These are phyloP conservation scores for Cercospora citrullina DNA, from an alignment of 2,329 filamentous ascomycete genomes.

Conservation along the genomic window DNA sequence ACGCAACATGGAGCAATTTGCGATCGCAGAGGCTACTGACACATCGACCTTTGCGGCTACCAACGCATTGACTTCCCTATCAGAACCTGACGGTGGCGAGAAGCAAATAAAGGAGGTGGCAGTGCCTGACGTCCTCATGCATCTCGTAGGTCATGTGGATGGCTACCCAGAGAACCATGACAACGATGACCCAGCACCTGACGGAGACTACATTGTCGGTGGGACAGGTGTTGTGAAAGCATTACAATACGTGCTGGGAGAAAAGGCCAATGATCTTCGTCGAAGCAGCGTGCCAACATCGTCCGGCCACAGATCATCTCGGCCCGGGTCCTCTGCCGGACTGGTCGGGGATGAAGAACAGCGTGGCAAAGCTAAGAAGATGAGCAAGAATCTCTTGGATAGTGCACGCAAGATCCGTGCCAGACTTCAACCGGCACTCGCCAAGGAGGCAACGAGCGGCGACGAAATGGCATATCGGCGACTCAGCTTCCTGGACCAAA, in stretches of 20 bases:
- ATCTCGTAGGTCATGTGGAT: slow-evolving; percentile 74
- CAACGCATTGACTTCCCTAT: slow-evolving; percentile 47
- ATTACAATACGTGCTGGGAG: slow-evolving; percentile 83
- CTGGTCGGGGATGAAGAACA: slow-evolving; percentile 33
- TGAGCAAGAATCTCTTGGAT: slow-evolving; percentile 85
- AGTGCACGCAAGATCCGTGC: slow-evolving; percentile 86
- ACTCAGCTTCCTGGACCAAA: slow-evolving; percentile 83
- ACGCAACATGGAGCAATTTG: slow-evolving; percentile 80
- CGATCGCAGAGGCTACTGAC: slow-evolving; percentile 61
- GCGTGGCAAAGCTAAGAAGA: slow-evolving; percentile 74
- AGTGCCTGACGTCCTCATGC: slow-evolving; percentile 81
- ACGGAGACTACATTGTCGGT: slow-evolving; percentile 94
- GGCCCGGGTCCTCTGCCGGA: slow-evolving; percentile 33
- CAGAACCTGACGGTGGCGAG: slow-evolving; percentile 46
- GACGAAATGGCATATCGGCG: slow-evolving; percentile 78
- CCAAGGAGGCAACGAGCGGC: slow-evolving; percentile 67
- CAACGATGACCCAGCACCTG: slow-evolving; percentile 69
- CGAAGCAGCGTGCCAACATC: slow-evolving; percentile 42
- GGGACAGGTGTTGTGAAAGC: slow-evolving; percentile 95
- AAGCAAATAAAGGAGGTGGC: slow-evolving; percentile 57
- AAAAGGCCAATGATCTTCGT: slow-evolving; percentile 59
- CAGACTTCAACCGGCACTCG: slow-evolving; percentile 78
- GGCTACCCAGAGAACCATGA: slow-evolving; percentile 54
- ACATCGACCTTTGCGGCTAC: slow-evolving; percentile 40
- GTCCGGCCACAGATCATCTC: slow-evolving; percentile 49